Percentiles rank a stretch among this genome's conserved stretches.
These are phyloP conservation scores for Sphagnum fallax DNA, from an alignment of 228 moss, liverwort and hornwort species.

Conservation along the genomic window DNA sequence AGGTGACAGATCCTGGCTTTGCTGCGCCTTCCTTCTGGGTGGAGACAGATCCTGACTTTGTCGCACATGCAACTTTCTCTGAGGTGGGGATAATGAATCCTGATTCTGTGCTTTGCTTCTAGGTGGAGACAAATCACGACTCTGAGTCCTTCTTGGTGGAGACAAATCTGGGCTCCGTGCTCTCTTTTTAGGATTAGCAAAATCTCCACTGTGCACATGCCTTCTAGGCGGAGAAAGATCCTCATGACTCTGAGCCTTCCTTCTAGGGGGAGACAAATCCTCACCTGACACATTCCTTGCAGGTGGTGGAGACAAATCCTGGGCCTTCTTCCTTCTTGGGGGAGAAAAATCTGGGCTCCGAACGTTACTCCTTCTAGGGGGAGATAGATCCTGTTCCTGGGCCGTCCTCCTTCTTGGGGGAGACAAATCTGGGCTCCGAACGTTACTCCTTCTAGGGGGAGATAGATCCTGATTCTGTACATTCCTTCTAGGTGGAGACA, in stretches of 20 bases:
- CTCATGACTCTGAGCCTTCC: neutral
- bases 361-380: conserved; percentile 2
- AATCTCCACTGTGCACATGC: neutral
- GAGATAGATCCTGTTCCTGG: conserved; percentile 3
- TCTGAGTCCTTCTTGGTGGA: neutral
- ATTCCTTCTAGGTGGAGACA: conserved; percentile 3
- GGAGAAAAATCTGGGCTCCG: conserved; percentile 7
- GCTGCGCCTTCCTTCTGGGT: neutral
- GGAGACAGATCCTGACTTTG: conserved; percentile 4
- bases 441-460: neutral
- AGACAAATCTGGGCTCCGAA: conserved; percentile 4
- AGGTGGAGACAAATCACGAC: conserved; percentile 2
- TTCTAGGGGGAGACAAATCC: conserved; percentile 7
- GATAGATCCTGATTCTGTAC: neutral
- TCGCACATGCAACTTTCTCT: neutral
- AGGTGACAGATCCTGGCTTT: neutral
- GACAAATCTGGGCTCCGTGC: conserved; percentile 1
- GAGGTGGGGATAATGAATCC: neutral
- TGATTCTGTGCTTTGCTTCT: neutral
- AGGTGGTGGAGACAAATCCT: neutral
- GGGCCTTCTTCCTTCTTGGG: neutral
- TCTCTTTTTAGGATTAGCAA: neutral
- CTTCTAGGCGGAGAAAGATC: conserved; percentile 6
- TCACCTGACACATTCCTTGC: conserved; percentile 2
- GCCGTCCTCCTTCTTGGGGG: conserved; percentile 1